A percentile compares a stretch with the other conserved stretches of the same genome.
These are phyloP conservation scores for Funneliformis caledonium DNA, from an alignment of 371 early-diverging fungal species.

Conservation along the genomic window DNA sequence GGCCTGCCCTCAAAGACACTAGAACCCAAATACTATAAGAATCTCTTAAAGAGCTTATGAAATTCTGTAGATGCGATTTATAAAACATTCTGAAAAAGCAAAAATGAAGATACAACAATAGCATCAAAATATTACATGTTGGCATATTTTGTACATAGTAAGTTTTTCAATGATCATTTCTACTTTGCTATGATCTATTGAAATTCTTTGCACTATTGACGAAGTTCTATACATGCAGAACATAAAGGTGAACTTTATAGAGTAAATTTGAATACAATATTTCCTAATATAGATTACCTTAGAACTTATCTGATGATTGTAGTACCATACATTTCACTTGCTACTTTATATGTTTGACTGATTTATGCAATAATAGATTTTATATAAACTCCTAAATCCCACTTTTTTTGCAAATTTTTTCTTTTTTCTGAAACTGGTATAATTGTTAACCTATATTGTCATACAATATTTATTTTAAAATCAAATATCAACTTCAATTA, in stretches of 20 bases:
- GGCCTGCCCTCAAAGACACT: neutral
- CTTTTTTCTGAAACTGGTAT: too few relatives aligned
- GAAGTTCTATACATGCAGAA: neutral
- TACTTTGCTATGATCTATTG: neutral
- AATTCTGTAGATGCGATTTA: slow-evolving; percentile 16
- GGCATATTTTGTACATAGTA: slow-evolving; percentile 2
- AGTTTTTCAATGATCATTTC: neutral
- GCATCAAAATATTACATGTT: slow-evolving; percentile 13
- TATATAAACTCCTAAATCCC: too few relatives aligned
- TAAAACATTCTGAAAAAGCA: neutral
- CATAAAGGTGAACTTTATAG: slow-evolving; percentile 3
- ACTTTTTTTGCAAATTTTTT: too few relatives aligned
- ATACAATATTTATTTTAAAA: too few relatives aligned
- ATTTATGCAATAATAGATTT: too few relatives aligned
- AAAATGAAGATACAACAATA: neutral
- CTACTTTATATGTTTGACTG: too few relatives aligned
- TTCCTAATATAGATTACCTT: too few relatives aligned
- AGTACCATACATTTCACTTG: too few relatives aligned
- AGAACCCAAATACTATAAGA: neutral
- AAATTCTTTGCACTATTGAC: neutral
- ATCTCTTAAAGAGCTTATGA: slow-evolving; percentile 16
- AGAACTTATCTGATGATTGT: too few relatives aligned
- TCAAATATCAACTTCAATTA: too few relatives aligned
- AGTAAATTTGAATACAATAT: neutral
- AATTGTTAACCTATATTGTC: too few relatives aligned